phyloP scores from a whole-genome alignment of 1,284 basidiomycete genomes.

The Ustilago hordei region DNA sequence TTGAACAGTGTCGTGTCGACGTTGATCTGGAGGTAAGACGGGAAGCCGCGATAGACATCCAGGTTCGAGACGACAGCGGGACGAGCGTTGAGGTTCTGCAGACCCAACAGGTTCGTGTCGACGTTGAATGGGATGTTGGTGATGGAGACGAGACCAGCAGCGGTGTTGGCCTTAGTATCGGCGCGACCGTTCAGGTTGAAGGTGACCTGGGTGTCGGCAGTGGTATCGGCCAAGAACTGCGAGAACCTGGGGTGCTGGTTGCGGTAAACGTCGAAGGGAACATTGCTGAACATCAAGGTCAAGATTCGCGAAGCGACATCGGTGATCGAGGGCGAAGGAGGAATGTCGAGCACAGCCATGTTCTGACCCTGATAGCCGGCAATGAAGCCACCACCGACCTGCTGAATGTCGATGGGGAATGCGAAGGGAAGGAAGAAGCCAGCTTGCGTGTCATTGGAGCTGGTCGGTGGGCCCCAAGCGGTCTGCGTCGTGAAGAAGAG shows the following conservation, averaged over 20 bases:
- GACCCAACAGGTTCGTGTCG: constrained; percentile 75
- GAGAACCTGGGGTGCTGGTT: constrained; percentile 75
- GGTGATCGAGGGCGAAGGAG: constrained; percentile 75
- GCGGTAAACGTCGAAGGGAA: constrained; percentile 76
- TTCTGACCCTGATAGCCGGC: constrained; percentile 74
- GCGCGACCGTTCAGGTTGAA: constrained; percentile 76
- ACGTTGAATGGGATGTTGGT: constrained; percentile 77
- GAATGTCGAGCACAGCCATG: constrained; percentile 77
- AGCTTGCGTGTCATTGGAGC: constrained; percentile 76
- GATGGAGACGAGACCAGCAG: constrained; percentile 77
- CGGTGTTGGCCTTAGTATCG: constrained; percentile 76
- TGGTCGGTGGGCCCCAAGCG: constrained; percentile 74
- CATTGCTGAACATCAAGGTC: constrained; percentile 75
- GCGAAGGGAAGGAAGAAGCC: constrained; percentile 79
- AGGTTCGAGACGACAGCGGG: constrained; percentile 76
- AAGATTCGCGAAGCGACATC: constrained; percentile 77
- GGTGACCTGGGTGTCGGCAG: constrained; percentile 73
- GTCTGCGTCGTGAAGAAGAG: constrained; percentile 76
- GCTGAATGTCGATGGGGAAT: constrained; percentile 78
- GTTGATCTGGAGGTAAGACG: constrained; percentile 79
- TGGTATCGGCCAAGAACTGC: constrained; percentile 78
- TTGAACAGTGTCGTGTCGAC: constrained; percentile 71
- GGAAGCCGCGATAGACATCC: constrained; percentile 79
- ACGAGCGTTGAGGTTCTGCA: constrained; percentile 77
- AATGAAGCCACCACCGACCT: constrained; percentile 77